Percentiles rank a stretch among this genome's conserved stretches.
Evolutionary conservation across 2,329 filamentous ascomycete genomes (phyloP).

Genomic region (Penicillium sp.): DNA sequence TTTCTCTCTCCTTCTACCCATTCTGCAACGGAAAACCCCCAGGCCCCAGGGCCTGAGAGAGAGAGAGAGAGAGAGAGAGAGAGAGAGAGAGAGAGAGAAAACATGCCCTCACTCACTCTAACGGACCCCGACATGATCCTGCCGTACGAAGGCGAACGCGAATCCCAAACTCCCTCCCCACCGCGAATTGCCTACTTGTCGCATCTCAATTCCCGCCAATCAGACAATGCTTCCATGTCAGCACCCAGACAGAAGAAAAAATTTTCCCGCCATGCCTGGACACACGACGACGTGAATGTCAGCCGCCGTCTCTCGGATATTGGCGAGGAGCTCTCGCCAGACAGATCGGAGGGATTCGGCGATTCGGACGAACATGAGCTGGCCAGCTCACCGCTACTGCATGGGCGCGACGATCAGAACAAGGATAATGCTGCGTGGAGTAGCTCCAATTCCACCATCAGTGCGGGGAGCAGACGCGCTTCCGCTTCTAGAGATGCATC

Average conservation of each 20-base stretch:
- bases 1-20: neutral
- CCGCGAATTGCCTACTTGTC: slow-evolving; percentile 49
- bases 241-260: slow-evolving; percentile 24
- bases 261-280: slow-evolving; percentile 36
- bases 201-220: slow-evolving; percentile 39
- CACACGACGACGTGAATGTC: slow-evolving; percentile 36
- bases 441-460: slow-evolving; percentile 39
- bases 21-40: neutral
- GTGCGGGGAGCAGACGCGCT: slow-evolving; percentile 26
- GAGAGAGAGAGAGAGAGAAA: slow-evolving; percentile 6
- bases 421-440: slow-evolving; percentile 38
- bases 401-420: slow-evolving; percentile 56
- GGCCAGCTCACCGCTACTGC: slow-evolving; percentile 11
- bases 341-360: slow-evolving; percentile 21
- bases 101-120: slow-evolving; percentile 74
- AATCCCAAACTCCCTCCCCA: slow-evolving; percentile 51
- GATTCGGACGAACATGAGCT: slow-evolving; percentile 7
- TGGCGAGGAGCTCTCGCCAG: slow-evolving; percentile 40
- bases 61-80: no score
- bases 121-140: slow-evolving; percentile 95
- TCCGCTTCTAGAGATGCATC: slow-evolving; percentile 15
- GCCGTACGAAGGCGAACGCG: slow-evolving; percentile 62
- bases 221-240: slow-evolving; percentile 14
- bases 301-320: slow-evolving; percentile 47
- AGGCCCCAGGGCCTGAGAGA: slow-evolving; percentile 11